These are phyloP conservation scores for Leptosphaerulina australis DNA, from an alignment of 2,329 filamentous ascomycete genomes.

Conservation along the genomic window DNA sequence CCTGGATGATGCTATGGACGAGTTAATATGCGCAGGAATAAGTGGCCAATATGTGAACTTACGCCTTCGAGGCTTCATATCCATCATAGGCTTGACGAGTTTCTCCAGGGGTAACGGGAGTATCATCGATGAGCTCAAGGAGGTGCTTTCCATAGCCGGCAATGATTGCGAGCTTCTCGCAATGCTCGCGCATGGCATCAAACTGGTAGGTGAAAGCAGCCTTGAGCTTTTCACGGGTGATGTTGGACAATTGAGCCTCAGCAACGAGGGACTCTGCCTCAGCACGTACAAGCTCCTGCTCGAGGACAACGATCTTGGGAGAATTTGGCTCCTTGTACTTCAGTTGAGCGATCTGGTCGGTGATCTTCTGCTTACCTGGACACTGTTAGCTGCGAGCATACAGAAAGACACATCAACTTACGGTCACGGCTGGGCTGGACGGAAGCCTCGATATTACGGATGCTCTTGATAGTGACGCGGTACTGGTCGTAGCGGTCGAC, in stretches of 20 bases:
- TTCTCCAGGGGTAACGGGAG: slow-evolving; percentile 94
- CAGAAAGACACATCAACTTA: slow-evolving; percentile 56
- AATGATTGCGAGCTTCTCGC: slow-evolving; percentile 97
- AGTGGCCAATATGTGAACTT: slow-evolving; percentile 30
- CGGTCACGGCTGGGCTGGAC: slow-evolving; percentile 97
- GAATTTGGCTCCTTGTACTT: slow-evolving; percentile 99
- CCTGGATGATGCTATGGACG: slow-evolving; percentile 80
- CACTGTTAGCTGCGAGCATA: slow-evolving; percentile 5
- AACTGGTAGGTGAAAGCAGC: slow-evolving; percentile 98
- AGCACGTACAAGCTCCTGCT: slow-evolving; percentile 97
- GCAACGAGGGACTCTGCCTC: slow-evolving; percentile 99
- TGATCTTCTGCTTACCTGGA: slow-evolving; percentile 96
- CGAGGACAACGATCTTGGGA: slow-evolving; percentile 94
- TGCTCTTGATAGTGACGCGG: slow-evolving; percentile 98
- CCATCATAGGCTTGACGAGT: slow-evolving; percentile 95
- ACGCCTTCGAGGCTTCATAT: slow-evolving; percentile 94
- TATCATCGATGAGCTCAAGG: slow-evolving; percentile 95
- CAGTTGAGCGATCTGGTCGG: slow-evolving; percentile 95
- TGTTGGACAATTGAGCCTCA: slow-evolving; percentile 97
- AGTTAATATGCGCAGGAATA: slow-evolving; percentile 23
- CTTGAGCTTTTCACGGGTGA: slow-evolving; percentile 99
- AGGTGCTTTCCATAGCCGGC: slow-evolving; percentile 97
- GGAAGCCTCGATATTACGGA: slow-evolving; percentile 97
- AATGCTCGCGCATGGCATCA: slow-evolving; percentile 94
- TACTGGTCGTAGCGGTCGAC: slow-evolving; percentile 99